A percentile compares a stretch with the other conserved stretches of the same genome.
These are phyloP conservation scores for Eimeria tenella DNA, from an alignment of 169 alveolate species.

Conservation along the genomic window DNA sequence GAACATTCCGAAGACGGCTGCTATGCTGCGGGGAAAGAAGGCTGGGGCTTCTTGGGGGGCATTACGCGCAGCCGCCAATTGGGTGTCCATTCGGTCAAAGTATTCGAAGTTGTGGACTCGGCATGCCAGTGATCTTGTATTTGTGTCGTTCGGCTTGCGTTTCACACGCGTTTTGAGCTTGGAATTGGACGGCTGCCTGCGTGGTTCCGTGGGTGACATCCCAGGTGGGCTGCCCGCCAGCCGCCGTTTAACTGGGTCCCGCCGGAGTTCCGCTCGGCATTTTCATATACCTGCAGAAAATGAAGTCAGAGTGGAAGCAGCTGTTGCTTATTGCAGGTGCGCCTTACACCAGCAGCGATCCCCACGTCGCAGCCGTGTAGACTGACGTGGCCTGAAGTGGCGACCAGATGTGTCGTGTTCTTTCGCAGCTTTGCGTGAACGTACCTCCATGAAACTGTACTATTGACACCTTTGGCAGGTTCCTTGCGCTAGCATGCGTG, in stretches of 20 bases:
- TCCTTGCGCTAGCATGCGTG: too few relatives aligned
- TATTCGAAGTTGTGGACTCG: not conserved
- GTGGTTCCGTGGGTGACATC: conserved; percentile 27
- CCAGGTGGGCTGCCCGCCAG: conserved; percentile 38
- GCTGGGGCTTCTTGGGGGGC: conserved; percentile 65
- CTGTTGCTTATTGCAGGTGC: conserved; percentile 57
- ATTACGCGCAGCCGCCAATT: conserved; percentile 10
- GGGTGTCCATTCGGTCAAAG: not conserved
- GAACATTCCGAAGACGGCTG: not conserved
- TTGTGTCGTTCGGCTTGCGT: conserved; percentile 1
- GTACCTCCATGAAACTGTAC: too few relatives aligned
- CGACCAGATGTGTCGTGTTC: not conserved
- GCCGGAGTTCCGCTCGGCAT: conserved; percentile 13
- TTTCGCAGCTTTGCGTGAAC: not conserved
- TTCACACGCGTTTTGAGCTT: not conserved
- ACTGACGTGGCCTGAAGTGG: not conserved
- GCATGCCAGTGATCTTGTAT: not conserved
- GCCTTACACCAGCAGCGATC: not conserved
- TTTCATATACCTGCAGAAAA: not conserved
- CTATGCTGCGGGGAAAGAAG: conserved; percentile 59
- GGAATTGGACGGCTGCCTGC: conserved; percentile 2
- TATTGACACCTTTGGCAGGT: too few relatives aligned
- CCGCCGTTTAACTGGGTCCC: conserved; percentile 10
- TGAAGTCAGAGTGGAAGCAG: conserved; percentile 60
- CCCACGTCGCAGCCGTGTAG: not conserved